phyloP scores from a whole-genome alignment of 345 rosid genomes.

The Salix exigua region DNA sequence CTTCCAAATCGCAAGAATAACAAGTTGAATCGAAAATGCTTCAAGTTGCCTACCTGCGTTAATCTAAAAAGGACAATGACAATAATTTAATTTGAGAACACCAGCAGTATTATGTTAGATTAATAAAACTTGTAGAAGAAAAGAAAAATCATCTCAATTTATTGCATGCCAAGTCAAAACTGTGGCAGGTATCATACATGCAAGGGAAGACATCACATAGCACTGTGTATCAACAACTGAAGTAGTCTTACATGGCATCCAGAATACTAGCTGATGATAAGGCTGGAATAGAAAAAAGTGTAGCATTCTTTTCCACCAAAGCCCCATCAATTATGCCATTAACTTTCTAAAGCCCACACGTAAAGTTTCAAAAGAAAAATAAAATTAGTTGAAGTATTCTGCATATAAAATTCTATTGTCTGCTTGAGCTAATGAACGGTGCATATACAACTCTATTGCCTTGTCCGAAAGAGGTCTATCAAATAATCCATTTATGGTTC shows the following conservation, averaged over 20 bases:
- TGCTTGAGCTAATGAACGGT: background rate
- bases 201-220: background rate
- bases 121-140: conserved; percentile 9
- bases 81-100: conserved; percentile 5
- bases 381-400: background rate
- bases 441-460: background rate
- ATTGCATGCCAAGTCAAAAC: conserved; percentile 5
- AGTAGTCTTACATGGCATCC: background rate
- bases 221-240: background rate
- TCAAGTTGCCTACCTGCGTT: conserved; percentile 52
- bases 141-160: background rate
- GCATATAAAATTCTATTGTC: background rate
- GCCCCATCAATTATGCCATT: background rate
- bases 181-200: conserved; percentile 2
- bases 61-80: conserved; percentile 38
- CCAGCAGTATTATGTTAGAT: background rate
- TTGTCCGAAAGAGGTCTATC: background rate
- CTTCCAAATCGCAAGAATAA: conserved; percentile 92
- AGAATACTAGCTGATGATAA: background rate
- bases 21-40: conserved; percentile 92
- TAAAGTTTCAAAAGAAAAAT: background rate
- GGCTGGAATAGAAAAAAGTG: background rate
- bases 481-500: background rate
- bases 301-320: background rate
- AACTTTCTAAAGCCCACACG: background rate